phyloP scores from a whole-genome alignment of 192 early-diverging fungal genomes.

The Podila epigama region DNA sequence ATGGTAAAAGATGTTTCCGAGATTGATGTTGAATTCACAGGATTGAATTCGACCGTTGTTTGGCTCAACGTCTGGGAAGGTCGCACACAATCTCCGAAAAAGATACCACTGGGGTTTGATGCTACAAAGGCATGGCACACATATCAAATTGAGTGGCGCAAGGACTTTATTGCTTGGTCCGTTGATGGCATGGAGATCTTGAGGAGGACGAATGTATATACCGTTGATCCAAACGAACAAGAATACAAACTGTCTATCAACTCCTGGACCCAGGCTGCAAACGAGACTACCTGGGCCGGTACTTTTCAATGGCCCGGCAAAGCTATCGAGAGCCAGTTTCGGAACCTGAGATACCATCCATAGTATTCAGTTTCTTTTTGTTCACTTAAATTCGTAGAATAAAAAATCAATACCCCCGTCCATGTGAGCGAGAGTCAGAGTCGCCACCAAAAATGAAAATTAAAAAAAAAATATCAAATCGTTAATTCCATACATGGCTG shows the following conservation, averaged over 20 bases:
- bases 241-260: constrained; percentile 18
- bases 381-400: neutral
- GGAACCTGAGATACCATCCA: constrained; percentile 23
- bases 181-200: constrained; percentile 18
- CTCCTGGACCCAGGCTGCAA: constrained; percentile 18
- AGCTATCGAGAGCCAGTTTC: constrained; percentile 7
- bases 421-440: neutral
- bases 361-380: neutral
- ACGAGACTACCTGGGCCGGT: constrained; percentile 23
- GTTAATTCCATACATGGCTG: neutral
- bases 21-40: constrained; percentile 45
- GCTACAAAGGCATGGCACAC: constrained; percentile 27
- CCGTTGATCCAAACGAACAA: neutral
- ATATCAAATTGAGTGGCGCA: constrained; percentile 30
- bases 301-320: constrained; percentile 11
- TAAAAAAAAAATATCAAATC: no score
- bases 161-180: constrained; percentile 25
- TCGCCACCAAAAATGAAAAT: neutral
- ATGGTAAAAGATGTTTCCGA: constrained; percentile 33
- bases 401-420: neutral
- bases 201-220: constrained; percentile 1
- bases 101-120: constrained; percentile 24
- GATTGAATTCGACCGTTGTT: constrained; percentile 19
- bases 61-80: constrained; percentile 46
- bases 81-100: constrained; percentile 21